A percentile compares a stretch with the other conserved stretches of the same genome.
These are phyloP conservation scores for Blastobotrys elegans DNA, from an alignment of 1,139 yeast genomes.

Conservation along the genomic window DNA sequence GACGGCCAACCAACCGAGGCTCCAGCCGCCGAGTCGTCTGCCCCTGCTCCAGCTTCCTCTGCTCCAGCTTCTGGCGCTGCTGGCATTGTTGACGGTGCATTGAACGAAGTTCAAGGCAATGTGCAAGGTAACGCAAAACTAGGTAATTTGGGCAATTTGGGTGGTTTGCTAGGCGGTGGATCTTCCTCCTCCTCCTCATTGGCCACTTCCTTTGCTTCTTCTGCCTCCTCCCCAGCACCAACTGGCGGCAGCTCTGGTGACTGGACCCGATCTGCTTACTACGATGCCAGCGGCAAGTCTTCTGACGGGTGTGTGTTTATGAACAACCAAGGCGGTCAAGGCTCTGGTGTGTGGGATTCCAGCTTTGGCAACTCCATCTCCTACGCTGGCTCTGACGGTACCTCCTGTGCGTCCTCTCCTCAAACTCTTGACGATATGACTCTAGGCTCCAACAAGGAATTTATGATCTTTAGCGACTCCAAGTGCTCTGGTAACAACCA, in stretches of 20 bases:
- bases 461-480: constrained; percentile 65
- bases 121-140: constrained; percentile 16
- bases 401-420: constrained; percentile 55
- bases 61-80: constrained; percentile 24
- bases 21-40: constrained; percentile 27
- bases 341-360: constrained; percentile 79
- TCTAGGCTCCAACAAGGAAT: constrained; percentile 68
- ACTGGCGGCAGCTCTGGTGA: constrained; percentile 13
- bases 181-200: constrained; percentile 24
- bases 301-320: constrained; percentile 73
- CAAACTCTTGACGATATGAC: constrained; percentile 59
- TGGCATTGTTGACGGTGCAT: not conserved
- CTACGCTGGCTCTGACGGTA: constrained; percentile 70
- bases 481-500: constrained; percentile 46
- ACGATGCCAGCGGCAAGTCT: constrained; percentile 49
- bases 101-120: constrained; percentile 8
- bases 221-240: constrained; percentile 25
- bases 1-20: constrained; percentile 41
- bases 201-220: constrained; percentile 18
- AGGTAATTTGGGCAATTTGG: constrained; percentile 23
- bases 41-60: constrained; percentile 25
- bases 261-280: constrained; percentile 77
- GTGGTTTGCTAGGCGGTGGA: constrained; percentile 25
- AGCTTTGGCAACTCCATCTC: constrained; percentile 88
- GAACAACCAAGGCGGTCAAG: constrained; percentile 68